These are phyloP conservation scores for Wallacemonas sp. DNA, from an alignment of 208 protist species.

Conservation along the genomic window DNA sequence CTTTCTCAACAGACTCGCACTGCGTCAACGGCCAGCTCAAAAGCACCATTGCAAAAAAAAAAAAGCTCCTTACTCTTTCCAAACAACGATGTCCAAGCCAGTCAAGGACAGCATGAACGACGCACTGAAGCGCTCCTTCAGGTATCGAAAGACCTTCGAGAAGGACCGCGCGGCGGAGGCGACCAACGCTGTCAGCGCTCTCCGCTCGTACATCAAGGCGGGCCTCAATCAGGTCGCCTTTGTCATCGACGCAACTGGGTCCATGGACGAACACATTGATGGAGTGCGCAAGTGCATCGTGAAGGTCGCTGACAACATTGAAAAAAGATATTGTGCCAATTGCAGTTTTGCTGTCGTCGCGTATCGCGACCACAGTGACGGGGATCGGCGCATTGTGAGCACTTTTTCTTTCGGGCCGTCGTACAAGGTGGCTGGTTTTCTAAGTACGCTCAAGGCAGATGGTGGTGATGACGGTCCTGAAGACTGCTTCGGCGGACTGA, in stretches of 20 bases:
- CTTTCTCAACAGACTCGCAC: no score
- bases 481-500: background rate
- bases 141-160: background rate
- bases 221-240: background rate
- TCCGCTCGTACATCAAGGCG: background rate
- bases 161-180: background rate
- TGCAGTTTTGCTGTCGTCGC: background rate
- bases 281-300: background rate
- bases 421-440: background rate
- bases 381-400: background rate
- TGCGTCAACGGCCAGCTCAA: no score
- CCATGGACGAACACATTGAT: background rate
- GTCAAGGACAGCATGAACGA: no score
- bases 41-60: no score
- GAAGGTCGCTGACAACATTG: background rate
- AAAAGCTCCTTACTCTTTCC: no score
- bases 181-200: background rate
- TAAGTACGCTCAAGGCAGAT: background rate
- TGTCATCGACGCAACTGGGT: background rate
- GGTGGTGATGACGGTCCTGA: background rate
- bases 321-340: background rate
- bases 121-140: background rate
- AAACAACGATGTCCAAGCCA: no score
- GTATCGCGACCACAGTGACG: background rate
- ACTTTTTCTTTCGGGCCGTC: background rate